Evolutionary conservation across 2,329 filamentous ascomycete genomes (phyloP), one percentile per base, ranked within the genome.

Genomic region (Penicillium sp.): DNA sequence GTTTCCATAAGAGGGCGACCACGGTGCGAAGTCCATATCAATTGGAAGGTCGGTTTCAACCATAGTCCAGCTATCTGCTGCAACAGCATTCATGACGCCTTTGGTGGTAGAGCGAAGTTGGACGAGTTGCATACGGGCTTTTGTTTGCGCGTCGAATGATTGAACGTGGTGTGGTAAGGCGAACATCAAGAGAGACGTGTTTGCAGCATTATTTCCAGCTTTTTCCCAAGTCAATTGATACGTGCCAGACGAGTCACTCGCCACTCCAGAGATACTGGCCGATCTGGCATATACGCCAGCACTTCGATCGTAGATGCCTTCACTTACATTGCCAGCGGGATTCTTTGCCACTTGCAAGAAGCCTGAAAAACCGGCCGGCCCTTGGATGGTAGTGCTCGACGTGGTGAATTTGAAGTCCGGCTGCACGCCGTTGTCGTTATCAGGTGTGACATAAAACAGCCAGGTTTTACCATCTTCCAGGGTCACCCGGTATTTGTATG

Each of bases 281-380:
- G 81, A 80, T 0, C 81, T 81, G 0, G 91, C 81, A 67, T 91
- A 97, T 0, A 88, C 82, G 11, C 91, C 92, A 23, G 85, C 84
- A 16, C 90, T 85, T 43, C 79, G 79, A 70, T 97, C 93, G 64
- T 91, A 91, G 2, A 90, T 67, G 0, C 75, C 74, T 70, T 95
- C 89, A 0, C 82, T 84, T 21, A 77, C 78, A 18, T 76, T 74
- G 3, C 75, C 74, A 0, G 73, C 66, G 1, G 88, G 85, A 54
- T 90, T 84, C 71, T 96, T 97, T 18, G 89, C 86, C 18, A 97
- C 79, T 67, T 99, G 94, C 9, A 97, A 82, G 0, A 83, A 81
- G 11, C 94, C 94, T 52, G 82, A 83, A 71, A 94, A 97, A 0
- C 82, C 81, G 2, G 77, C 76, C 24, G 81, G 81, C 1, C 90